These are phyloP conservation scores for Euphrasia arctica DNA, from an alignment of 305 asterid genomes.

Conservation along the genomic window DNA sequence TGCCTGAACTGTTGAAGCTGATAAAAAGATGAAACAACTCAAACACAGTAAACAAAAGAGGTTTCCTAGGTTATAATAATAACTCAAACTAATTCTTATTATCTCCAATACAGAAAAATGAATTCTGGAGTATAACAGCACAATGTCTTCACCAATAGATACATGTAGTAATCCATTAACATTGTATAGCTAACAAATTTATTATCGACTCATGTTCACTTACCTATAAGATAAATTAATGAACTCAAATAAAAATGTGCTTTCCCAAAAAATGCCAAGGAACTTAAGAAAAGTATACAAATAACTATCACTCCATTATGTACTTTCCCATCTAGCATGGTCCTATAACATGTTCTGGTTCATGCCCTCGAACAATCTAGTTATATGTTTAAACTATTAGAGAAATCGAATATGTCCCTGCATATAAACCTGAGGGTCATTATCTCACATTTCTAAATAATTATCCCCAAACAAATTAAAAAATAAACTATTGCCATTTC, in stretches of 20 bases:
- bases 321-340: constrained; percentile 1
- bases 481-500: background rate
- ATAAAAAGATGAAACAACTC: constrained; percentile 20
- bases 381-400: background rate
- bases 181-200: constrained; percentile 2
- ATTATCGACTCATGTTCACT: background rate
- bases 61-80: constrained; percentile 9
- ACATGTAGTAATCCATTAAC: constrained; percentile 5
- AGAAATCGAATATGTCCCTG: background rate
- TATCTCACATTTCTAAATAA: constrained; percentile 2
- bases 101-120: constrained; percentile 4
- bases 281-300: constrained; percentile 4
- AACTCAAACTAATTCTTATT: constrained; percentile 1
- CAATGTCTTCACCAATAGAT: constrained; percentile 5
- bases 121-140: constrained; percentile 2
- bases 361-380: background rate
- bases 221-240: background rate
- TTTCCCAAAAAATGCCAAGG: background rate
- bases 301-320: background rate
- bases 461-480: background rate
- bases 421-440: background rate
- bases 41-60: constrained; percentile 21
- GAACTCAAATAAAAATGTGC: background rate
- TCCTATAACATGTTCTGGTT: background rate
- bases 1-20: constrained; percentile 97